A percentile compares a stretch with the other conserved stretches of the same genome.
Evolutionary conservation across 345 rosid genomes (phyloP).

Genomic region (Syzygium aromaticum): DNA sequence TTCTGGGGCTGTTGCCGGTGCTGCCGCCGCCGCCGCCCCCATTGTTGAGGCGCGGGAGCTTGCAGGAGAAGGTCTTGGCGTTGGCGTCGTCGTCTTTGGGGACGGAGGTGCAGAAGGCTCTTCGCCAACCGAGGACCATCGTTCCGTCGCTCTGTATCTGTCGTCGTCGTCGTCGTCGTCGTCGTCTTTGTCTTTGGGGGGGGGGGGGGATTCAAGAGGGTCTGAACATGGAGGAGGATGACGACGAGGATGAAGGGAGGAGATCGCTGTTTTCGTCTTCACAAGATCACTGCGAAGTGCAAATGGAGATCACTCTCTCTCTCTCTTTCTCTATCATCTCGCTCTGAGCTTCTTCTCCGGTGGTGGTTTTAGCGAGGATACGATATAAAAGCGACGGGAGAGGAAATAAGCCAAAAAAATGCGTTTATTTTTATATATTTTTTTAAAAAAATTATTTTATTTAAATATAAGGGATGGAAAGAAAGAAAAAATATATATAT

Average conservation of each 20-base stretch:
- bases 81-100: constrained; percentile 40
- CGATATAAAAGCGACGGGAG: not conserved
- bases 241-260: not conserved
- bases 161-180: not conserved
- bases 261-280: not conserved
- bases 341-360: not conserved
- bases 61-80: constrained; percentile 6
- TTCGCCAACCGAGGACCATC: constrained; percentile 80
- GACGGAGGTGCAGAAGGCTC: constrained; percentile 71
- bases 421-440: not conserved
- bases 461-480: too few species aligned
- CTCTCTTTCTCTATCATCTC: not conserved
- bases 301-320: constrained; percentile 1
- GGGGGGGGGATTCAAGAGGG: not conserved
- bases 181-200: not conserved
- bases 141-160: not conserved
- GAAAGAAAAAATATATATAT: too few species aligned
- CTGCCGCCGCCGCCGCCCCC: not conserved
- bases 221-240: not conserved
- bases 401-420: not conserved
- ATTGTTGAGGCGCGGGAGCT: constrained; percentile 6
- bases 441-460: too few species aligned
- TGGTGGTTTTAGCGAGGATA: not conserved
- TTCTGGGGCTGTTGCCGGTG: constrained; percentile 27
- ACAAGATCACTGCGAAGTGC: constrained; percentile 3